These are phyloP conservation scores for Apiospora rasikravindrae DNA, from an alignment of 2,329 filamentous ascomycete genomes.

Conservation along the genomic window DNA sequence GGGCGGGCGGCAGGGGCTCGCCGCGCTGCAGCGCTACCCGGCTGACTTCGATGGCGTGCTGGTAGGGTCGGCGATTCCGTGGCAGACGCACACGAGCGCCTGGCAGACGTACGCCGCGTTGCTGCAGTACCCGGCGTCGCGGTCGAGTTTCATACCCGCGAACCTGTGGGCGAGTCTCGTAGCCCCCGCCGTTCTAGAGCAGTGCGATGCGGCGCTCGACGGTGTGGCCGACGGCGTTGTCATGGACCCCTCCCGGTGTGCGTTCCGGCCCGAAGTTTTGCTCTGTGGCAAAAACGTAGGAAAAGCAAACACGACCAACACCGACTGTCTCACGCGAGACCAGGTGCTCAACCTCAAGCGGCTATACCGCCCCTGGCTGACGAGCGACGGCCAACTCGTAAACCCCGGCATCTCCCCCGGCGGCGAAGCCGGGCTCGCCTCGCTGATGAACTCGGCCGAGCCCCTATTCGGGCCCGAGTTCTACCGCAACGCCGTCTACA, in stretches of 20 bases:
- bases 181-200: conserved; percentile 47
- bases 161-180: conserved; percentile 43
- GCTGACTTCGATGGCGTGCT: conserved; percentile 63
- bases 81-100: conserved; percentile 51
- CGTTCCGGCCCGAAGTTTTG: conserved; percentile 47
- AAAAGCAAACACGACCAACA: conserved; percentile 28
- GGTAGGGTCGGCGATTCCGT: conserved; percentile 56
- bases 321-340: conserved; percentile 46
- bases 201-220: conserved; percentile 55
- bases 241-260: conserved; percentile 50
- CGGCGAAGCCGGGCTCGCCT: conserved; percentile 46
- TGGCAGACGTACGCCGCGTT: conserved; percentile 49
- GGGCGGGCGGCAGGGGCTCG: conserved; percentile 62
- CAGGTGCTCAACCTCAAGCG: conserved; percentile 45
- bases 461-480: conserved; percentile 41
- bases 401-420: conserved; percentile 52
- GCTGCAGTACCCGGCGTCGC: conserved; percentile 52
- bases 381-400: conserved; percentile 40
- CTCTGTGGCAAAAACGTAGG: conserved; percentile 38
- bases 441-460: conserved; percentile 38
- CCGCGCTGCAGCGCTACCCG: conserved; percentile 56
- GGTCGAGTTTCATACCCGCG: conserved; percentile 53
- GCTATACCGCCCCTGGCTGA: conserved; percentile 37
- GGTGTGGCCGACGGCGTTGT: conserved; percentile 56
- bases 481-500: conserved; percentile 45